Conservation (phyloP, 108 stramenopile genomes). For the Cyclotella kingstonii region DNA sequence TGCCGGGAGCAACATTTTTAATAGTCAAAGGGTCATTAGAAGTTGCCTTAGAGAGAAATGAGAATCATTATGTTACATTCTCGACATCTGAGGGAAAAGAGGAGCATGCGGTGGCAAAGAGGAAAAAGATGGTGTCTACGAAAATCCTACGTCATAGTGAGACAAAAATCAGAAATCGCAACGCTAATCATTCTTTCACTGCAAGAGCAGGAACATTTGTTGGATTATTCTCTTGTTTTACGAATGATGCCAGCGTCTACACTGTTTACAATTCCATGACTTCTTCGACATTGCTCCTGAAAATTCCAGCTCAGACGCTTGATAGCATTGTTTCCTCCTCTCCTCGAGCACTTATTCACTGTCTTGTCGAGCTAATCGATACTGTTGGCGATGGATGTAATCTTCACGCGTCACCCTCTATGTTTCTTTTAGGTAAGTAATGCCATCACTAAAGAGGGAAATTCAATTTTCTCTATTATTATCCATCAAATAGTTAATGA, state of each 20-base stretch:
- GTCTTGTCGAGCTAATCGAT: constrained; percentile 34
- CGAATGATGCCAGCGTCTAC: constrained; percentile 40
- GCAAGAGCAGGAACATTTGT: constrained; percentile 37
- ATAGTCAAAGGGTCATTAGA: constrained; percentile 19
- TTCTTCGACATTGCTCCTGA: constrained; percentile 36
- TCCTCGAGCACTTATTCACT: constrained; percentile 39
- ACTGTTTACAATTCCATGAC: constrained; percentile 27
- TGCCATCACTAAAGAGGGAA: no score
- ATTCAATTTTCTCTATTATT: no score
- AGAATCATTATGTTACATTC: background rate
- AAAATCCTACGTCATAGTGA: no score
- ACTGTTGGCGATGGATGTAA: constrained; percentile 14
- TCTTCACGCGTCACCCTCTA: constrained; percentile 26
- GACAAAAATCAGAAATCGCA: background rate
- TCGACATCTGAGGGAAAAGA: background rate
- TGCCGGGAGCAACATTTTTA: constrained; percentile 10
- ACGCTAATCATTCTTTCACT: constrained; percentile 3
- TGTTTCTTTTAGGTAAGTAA: constrained; percentile 37
- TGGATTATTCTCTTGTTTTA: constrained; percentile 41
- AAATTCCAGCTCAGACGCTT: constrained; percentile 38
- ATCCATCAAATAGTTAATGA: no score
- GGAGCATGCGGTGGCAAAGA: background rate
- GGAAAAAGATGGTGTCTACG: constrained; percentile 12
- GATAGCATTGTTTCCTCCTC: constrained; percentile 25
- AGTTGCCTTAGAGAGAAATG: constrained; percentile 18